Evolutionary conservation across 306 rosid species (phyloP).

Genomic region (Gastrolobium villosum): DNA sequence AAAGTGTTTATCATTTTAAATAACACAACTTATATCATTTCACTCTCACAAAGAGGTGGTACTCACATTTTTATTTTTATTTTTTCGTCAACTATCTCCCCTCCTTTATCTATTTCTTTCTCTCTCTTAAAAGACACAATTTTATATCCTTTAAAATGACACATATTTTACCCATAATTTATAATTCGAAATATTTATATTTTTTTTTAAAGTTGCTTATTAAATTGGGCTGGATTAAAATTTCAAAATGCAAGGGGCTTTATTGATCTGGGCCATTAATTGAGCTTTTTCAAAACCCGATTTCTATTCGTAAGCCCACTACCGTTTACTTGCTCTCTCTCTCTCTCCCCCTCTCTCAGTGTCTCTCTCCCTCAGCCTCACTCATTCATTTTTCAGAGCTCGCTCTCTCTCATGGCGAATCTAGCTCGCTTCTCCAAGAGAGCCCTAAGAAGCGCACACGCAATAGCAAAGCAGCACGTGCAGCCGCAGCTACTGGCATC

Average conservation of each 20-base stretch:
- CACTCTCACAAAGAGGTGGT: no score
- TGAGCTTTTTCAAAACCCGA: not conserved
- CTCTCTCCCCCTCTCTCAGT: not conserved
- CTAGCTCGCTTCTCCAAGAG: conserved; percentile 80
- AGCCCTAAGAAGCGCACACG: conserved; percentile 58
- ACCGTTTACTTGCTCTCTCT: not conserved
- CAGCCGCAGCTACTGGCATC: conserved; percentile 43
- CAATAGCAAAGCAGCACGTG: conserved; percentile 43
- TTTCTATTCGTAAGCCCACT: conserved; percentile 29
- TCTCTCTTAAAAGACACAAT: no score
- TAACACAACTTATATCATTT: no score
- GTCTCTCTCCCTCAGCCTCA: not conserved
- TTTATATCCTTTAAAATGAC: no score
- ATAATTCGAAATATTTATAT: no score
- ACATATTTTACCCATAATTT: no score
- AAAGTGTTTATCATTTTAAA: no score
- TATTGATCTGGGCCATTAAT: not conserved
- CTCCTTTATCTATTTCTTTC: no score
- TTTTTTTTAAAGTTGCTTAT: not conserved
- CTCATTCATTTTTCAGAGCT: not conserved
- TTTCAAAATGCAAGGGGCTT: not conserved
- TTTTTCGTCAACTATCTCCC: no score
- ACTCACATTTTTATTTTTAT: no score
- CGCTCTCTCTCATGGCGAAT: conserved; percentile 62
- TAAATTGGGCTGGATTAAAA: not conserved